A percentile compares a stretch with the other conserved stretches of the same genome.
Evolutionary conservation across 73 alveolate species (phyloP).

Genomic region (Halteria grandinella): DNA sequence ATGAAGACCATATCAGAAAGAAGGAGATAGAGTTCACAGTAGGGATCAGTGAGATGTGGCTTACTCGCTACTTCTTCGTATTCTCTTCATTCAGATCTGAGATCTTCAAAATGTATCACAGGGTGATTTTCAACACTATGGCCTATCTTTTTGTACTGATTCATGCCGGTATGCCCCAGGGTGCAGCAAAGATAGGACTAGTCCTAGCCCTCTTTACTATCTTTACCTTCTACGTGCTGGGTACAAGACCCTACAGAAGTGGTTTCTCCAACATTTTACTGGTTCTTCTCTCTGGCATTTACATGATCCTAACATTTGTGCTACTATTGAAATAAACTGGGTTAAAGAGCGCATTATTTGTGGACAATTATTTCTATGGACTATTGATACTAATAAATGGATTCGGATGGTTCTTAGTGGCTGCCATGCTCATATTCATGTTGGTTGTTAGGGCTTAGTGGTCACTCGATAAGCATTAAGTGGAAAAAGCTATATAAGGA

Average conservation of each 20-base stretch:
- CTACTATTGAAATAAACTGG: conserved; percentile 14
- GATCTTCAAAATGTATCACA: conserved; percentile 43
- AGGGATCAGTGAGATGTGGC: conserved; percentile 51
- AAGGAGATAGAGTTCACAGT: conserved; percentile 47
- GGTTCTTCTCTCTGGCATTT: not conserved
- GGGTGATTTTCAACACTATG: conserved; percentile 8
- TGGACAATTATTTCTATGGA: conserved; percentile 24
- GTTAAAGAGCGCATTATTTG: conserved; percentile 27
- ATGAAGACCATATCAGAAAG: conserved; percentile 16
- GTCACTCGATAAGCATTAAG: conserved; percentile 1
- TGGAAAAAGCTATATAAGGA: not conserved
- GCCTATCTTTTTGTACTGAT: conserved; percentile 1
- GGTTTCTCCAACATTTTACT: conserved; percentile 1
- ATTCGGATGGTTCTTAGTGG: conserved; percentile 1
- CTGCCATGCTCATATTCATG: not conserved
- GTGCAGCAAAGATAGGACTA: conserved; percentile 10
- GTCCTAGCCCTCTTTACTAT: conserved; percentile 1
- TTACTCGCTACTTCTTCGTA: conserved; percentile 7
- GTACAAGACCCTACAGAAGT: conserved; percentile 42
- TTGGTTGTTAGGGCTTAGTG: not conserved
- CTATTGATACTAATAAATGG: not conserved
- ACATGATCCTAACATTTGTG: not conserved
- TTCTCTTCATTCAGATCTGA: conserved; percentile 48
- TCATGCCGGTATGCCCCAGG: conserved; percentile 23
- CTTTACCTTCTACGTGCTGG: not conserved